These are phyloP conservation scores for Haplographium delicatum DNA, from an alignment of 495 filamentous ascomycete genomes.

Conservation along the genomic window DNA sequence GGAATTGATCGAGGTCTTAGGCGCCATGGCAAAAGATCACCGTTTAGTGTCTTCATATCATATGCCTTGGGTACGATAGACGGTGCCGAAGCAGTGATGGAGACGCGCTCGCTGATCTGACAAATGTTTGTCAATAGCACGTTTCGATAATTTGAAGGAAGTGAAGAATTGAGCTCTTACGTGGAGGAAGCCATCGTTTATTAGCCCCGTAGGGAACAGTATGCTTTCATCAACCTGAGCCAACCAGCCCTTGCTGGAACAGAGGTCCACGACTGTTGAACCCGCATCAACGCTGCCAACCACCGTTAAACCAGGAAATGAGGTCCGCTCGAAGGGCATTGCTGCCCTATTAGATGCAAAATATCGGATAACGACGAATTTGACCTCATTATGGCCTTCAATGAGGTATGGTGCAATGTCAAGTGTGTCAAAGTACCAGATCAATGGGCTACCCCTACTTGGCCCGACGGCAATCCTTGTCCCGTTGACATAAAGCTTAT, in stretches of 20 bases:
- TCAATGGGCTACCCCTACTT: conserved; percentile 29
- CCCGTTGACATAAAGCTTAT: conserved; percentile 36
- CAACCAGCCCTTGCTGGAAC: conserved; percentile 23
- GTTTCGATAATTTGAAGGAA: not conserved
- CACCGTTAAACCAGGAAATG: conserved; percentile 32
- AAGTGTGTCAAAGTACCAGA: conserved; percentile 37
- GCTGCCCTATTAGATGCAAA: conserved; percentile 28
- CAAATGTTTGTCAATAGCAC: no score
- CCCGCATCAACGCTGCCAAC: conserved; percentile 25
- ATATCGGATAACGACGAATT: conserved; percentile 31
- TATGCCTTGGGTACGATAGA: conserved; percentile 23
- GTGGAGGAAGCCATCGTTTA: conserved; percentile 37
- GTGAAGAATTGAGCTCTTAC: conserved; percentile 18
- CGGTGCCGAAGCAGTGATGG: conserved; percentile 5
- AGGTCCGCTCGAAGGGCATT: conserved; percentile 35
- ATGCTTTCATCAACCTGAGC: conserved; percentile 28
- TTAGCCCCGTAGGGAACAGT: conserved; percentile 31
- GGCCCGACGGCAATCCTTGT: conserved; percentile 32
- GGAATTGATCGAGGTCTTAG: conserved; percentile 31
- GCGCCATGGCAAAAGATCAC: conserved; percentile 34
- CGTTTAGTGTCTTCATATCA: conserved; percentile 31
- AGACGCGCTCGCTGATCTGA: conserved; percentile 36
- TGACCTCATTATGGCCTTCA: conserved; percentile 29
- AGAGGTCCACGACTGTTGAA: conserved; percentile 21
- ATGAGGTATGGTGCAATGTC: conserved; percentile 32